Conservation (phyloP, 352 stramenopile species). For the Phytophthora meadii region DNA sequence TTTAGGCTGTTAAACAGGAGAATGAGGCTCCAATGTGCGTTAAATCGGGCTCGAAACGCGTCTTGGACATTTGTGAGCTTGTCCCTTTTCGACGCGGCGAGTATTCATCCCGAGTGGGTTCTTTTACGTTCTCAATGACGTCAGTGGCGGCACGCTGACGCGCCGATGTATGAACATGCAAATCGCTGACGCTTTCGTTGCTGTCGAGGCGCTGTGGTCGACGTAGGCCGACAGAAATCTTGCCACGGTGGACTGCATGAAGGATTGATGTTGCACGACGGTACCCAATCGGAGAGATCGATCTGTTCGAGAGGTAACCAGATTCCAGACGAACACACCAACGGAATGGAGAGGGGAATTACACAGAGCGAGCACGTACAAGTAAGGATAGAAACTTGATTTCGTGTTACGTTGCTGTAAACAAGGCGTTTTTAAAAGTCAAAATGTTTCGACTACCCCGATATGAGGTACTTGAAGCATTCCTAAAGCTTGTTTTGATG, state of each 20-base stretch:
- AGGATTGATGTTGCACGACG: not conserved
- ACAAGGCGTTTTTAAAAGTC: too few species aligned
- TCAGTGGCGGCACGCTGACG: slow-evolving; percentile 14
- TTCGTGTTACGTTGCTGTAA: too few species aligned
- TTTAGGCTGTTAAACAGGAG: not conserved
- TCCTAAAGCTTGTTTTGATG: too few species aligned
- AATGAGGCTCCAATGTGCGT: not conserved
- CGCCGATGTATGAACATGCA: slow-evolving; percentile 20
- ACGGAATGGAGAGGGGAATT: too few species aligned
- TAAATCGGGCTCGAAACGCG: not conserved
- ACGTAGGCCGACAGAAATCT: slow-evolving; percentile 1
- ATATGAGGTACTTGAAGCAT: too few species aligned
- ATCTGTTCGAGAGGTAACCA: too few species aligned
- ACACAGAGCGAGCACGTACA: too few species aligned
- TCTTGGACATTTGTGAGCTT: not conserved
- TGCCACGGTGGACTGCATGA: not conserved
- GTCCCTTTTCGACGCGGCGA: slow-evolving; percentile 1
- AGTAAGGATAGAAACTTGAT: too few species aligned
- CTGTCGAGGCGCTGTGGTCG: not conserved
- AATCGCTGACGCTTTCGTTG: slow-evolving; percentile 25
- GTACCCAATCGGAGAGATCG: too few species aligned
- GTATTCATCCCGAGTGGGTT: slow-evolving; percentile 28
- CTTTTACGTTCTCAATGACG: slow-evolving; percentile 38
- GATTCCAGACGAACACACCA: too few species aligned
- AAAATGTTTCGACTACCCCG: too few species aligned